These are phyloP conservation scores for Musa itinerans DNA, from an alignment of 176 grass and related monocot genomes.

Conservation along the genomic window DNA sequence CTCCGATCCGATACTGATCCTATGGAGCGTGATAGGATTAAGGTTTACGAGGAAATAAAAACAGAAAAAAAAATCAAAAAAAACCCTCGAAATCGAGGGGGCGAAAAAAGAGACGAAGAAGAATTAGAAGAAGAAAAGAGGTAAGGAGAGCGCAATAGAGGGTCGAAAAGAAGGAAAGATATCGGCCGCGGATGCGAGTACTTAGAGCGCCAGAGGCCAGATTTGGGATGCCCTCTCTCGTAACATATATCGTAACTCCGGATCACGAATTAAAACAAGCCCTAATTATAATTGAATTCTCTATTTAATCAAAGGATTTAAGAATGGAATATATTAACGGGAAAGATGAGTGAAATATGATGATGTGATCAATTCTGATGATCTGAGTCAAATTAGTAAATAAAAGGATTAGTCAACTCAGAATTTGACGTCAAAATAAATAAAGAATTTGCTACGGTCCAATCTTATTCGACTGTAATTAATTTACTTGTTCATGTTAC, in stretches of 20 bases:
- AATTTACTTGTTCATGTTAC: too few relatives aligned
- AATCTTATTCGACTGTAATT: too few relatives aligned
- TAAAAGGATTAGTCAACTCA: too few relatives aligned
- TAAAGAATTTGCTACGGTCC: too few relatives aligned
- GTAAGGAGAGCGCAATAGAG: background rate
- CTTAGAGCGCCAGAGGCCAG: background rate
- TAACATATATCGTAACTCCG: background rate
- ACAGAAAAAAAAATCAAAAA: background rate
- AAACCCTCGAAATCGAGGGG: slow-evolving; percentile 1
- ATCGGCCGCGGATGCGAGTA: background rate
- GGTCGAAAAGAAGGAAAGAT: background rate
- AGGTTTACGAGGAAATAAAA: background rate
- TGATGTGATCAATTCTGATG: too few relatives aligned
- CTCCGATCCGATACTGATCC: background rate
- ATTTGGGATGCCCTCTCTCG: background rate
- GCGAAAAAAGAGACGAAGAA: background rate
- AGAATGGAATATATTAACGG: too few relatives aligned
- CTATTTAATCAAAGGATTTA: too few relatives aligned
- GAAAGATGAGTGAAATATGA: too few relatives aligned
- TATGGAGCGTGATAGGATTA: background rate
- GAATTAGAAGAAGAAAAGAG: background rate
- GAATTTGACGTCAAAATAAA: too few relatives aligned
- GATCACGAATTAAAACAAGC: background rate
- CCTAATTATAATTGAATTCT: too few relatives aligned
- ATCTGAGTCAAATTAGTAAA: too few relatives aligned